These are phyloP conservation scores for Cryphonectria carpinicola DNA, from an alignment of 2,329 filamentous ascomycete species.

Conservation along the genomic window DNA sequence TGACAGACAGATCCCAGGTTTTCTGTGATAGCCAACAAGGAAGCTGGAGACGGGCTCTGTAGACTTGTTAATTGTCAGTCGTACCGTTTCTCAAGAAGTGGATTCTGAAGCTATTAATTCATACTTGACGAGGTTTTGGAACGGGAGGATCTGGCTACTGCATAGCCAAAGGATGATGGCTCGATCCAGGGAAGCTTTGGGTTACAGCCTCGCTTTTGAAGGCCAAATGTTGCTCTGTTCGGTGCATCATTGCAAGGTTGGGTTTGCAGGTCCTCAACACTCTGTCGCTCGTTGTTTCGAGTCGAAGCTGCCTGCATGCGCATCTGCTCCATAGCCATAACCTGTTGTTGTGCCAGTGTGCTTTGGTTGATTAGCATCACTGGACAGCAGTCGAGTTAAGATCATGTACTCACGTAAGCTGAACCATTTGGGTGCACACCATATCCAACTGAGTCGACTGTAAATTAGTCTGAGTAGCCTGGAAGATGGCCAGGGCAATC, in stretches of 20 bases:
- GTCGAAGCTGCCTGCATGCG: neutral
- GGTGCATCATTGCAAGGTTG: no score
- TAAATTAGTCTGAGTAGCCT: neutral
- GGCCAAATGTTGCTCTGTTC: neutral
- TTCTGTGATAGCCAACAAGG: slow-evolving; percentile 13
- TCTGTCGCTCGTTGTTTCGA: no score
- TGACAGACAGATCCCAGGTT: slow-evolving; percentile 6
- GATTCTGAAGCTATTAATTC: neutral
- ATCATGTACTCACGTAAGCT: neutral
- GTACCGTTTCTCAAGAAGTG: no score
- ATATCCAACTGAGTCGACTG: neutral
- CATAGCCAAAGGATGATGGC: neutral
- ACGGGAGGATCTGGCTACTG: neutral
- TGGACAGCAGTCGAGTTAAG: neutral
- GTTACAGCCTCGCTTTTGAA: neutral
- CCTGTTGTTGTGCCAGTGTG: neutral
- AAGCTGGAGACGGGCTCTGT: slow-evolving; percentile 12
- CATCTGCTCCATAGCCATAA: slow-evolving; percentile 2
- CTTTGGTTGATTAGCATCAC: neutral
- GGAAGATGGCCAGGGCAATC: neutral
- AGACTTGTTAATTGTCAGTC: neutral
- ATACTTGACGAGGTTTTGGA: neutral
- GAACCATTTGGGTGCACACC: neutral
- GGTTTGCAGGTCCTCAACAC: neutral
- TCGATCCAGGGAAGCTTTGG: neutral